phyloP scores from a whole-genome alignment of 305 asterid genomes.

The Ajuga reptans region DNA sequence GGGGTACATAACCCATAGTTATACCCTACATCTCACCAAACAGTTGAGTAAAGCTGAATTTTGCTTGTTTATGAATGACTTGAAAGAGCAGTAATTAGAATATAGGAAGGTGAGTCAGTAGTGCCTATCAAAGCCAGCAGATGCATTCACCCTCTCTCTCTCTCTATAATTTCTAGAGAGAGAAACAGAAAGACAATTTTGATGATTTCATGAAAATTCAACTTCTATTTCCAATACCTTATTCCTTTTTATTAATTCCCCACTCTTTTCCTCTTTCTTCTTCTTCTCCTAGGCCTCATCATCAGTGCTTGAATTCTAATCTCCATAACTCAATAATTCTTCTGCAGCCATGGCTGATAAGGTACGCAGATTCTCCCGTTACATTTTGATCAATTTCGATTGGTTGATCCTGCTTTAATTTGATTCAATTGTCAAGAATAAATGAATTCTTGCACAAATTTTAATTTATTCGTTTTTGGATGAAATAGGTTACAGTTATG shows the following conservation, averaged over 20 bases:
- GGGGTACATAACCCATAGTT: neutral
- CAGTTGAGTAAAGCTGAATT: neutral
- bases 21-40: conserved; percentile 20
- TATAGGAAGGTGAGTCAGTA: conserved; percentile 27
- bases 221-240: conserved; percentile 1
- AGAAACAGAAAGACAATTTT: conserved; percentile 2
- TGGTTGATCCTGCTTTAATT: neutral
- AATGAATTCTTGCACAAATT: neutral
- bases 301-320: neutral
- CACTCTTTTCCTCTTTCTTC: conserved; percentile 7
- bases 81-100: neutral
- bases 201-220: conserved; percentile 23
- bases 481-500: conserved; percentile 52
- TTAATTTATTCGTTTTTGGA: neutral
- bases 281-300: neutral
- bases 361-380: conserved; percentile 15
- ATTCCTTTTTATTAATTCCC: neutral
- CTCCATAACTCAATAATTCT: neutral
- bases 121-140: conserved; percentile 35
- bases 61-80: neutral
- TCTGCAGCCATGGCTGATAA: conserved; percentile 31
- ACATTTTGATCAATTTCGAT: neutral
- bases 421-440: neutral
- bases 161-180: neutral
- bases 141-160: conserved; percentile 16